Conservation (phyloP, 306 rosid genomes). For the Inga leiocalycina region DNA sequence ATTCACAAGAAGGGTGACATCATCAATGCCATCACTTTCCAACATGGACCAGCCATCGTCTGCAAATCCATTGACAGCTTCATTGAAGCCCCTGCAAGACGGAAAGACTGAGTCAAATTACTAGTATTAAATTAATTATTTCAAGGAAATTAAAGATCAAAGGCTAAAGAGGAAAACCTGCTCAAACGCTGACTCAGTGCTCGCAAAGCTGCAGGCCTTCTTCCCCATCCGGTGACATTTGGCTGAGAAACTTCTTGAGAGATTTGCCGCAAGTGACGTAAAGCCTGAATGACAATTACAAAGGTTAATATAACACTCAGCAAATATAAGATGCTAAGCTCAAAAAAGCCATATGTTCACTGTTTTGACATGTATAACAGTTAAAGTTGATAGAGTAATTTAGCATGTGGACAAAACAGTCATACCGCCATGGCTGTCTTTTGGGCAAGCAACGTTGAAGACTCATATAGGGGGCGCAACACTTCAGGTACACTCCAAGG, state of each 20-base stretch:
- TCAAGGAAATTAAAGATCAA: neutral
- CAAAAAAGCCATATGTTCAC: neutral
- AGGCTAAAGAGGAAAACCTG: conserved; percentile 56
- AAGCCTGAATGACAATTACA: conserved; percentile 59
- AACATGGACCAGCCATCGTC: conserved; percentile 97
- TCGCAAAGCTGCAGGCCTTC: conserved; percentile 91
- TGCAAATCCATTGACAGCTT: conserved; percentile 91
- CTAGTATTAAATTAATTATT: neutral
- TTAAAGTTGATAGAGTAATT: conserved; percentile 2
- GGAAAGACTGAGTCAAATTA: neutral
- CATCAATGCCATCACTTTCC: conserved; percentile 95
- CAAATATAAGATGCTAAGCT: neutral
- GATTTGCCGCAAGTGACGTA: conserved; percentile 90
- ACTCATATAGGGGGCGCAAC: conserved; percentile 90
- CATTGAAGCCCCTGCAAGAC: conserved; percentile 86
- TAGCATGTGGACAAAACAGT: conserved; percentile 3
- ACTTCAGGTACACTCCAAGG: conserved; percentile 99
- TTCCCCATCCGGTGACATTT: conserved; percentile 87
- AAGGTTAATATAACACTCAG: neutral
- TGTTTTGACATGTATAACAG: conserved; percentile 13
- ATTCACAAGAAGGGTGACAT: conserved; percentile 90
- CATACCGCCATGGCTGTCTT: conserved; percentile 92
- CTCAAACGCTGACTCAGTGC: conserved; percentile 86
- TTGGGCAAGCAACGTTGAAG: conserved; percentile 90
- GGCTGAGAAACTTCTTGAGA: conserved; percentile 98